Evolutionary conservation across 208 protist species (phyloP).

Genomic region (Trichomonas gallinae): DNA sequence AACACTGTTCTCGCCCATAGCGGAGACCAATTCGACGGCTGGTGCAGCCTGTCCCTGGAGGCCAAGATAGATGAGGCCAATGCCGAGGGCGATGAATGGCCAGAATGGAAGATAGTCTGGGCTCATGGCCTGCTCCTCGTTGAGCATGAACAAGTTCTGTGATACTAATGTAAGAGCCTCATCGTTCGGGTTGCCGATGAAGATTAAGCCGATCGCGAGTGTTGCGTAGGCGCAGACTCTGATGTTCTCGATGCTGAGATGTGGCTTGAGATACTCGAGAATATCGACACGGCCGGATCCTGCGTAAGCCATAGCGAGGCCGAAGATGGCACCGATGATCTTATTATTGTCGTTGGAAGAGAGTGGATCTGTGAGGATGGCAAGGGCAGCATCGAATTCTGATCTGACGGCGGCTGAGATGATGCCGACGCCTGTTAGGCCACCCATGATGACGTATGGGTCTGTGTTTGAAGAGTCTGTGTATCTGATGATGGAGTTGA

Average conservation of each 20-base stretch:
- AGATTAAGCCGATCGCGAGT: conserved; percentile 78
- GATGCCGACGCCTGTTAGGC: conserved; percentile 71
- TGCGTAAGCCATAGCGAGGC: conserved; percentile 88
- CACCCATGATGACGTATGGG: conserved; percentile 80
- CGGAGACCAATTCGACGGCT: conserved; percentile 68
- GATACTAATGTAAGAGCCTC: conserved; percentile 64
- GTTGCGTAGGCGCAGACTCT: conserved; percentile 54
- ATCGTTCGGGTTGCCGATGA: conserved; percentile 75
- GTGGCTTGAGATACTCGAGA: conserved; percentile 70
- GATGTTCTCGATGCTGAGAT: conserved; percentile 43
- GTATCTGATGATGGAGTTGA: conserved; percentile 78
- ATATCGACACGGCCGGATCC: conserved; percentile 75
- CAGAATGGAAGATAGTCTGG: background rate
- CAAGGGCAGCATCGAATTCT: conserved; percentile 73
- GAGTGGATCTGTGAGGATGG: conserved; percentile 65
- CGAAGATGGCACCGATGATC: conserved; percentile 32
- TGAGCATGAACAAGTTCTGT: background rate
- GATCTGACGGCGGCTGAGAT: conserved; percentile 48
- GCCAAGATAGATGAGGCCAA: conserved; percentile 35
- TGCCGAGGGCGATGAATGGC: conserved; percentile 27
- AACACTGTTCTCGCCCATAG: conserved; percentile 49
- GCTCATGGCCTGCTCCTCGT: conserved; percentile 10
- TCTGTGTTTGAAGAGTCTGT: conserved; percentile 64
- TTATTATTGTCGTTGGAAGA: conserved; percentile 33
- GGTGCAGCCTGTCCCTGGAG: conserved; percentile 70